phyloP scores from a whole-genome alignment of 2,329 filamentous ascomycete species.

The Diplodia intermedia region DNA sequence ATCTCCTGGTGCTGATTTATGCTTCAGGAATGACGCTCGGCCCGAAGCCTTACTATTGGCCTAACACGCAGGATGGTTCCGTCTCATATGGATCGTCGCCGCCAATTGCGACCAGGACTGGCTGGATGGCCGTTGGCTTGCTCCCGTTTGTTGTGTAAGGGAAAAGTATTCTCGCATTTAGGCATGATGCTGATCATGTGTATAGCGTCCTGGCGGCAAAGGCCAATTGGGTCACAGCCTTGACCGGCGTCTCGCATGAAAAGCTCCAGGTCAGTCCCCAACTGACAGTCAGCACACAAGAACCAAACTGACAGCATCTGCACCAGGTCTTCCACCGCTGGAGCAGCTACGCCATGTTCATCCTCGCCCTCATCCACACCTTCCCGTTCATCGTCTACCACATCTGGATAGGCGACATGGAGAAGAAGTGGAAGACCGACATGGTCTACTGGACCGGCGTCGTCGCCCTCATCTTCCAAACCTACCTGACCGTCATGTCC shows the following conservation, averaged over 20 bases:
- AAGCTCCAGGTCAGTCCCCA: conserved; percentile 55
- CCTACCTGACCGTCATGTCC: conserved; percentile 64
- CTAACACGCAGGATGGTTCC: conserved; percentile 26
- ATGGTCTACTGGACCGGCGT: conserved; percentile 64
- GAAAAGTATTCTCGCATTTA: background rate
- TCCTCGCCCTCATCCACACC: conserved; percentile 63
- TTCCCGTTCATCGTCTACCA: conserved; percentile 66
- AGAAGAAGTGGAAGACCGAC: conserved; percentile 53
- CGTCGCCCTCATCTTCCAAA: conserved; percentile 60
- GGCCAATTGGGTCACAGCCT: conserved; percentile 60
- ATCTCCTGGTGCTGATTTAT: background rate
- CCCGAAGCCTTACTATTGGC: conserved; percentile 35
- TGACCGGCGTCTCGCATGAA: conserved; percentile 65
- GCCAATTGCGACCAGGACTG: conserved; percentile 42
- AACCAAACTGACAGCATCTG: background rate
- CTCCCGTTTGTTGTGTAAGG: conserved; percentile 42
- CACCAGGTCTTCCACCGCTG: conserved; percentile 41
- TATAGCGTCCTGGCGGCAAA: conserved; percentile 58
- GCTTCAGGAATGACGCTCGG: conserved; percentile 26
- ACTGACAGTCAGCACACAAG: background rate
- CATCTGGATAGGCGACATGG: conserved; percentile 58
- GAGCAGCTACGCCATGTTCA: conserved; percentile 57
- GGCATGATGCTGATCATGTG: background rate
- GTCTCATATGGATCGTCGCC: conserved; percentile 37
- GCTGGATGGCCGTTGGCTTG: conserved; percentile 43